Evolutionary conservation across 208 protist genomes (phyloP), one percentile per base, ranked within the genome.

Genomic region (Acanthamoeba healyi): DNA sequence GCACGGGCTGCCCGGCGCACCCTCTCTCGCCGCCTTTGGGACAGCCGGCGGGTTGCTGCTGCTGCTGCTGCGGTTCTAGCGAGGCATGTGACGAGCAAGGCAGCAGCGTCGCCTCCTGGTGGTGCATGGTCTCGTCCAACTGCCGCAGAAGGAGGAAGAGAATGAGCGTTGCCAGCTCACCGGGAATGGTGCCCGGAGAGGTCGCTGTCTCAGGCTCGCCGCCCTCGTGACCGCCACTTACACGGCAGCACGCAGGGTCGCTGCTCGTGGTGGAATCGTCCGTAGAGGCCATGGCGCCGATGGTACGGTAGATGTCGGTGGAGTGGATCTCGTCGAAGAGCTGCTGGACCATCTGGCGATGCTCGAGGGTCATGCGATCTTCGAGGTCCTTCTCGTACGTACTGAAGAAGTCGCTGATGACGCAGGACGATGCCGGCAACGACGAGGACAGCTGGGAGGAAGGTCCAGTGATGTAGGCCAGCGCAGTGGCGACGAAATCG

Each of bases 251-350:
- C 6, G 70, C 36, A 12, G n/a, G 38, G n/a, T n/a, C n/a, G n/a
- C n/a, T n/a, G n/a, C n/a, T n/a, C n/a, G n/a, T n/a, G 5, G 34
- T 4, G 42, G 29, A 10, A 12, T 19, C 36, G 70, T 38, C 70
- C 32, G 9, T 19, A 9, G 12, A 12, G 17, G 70, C 70, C 7
- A 32, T 44, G 70, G 70, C 9, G 29, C 38, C 4, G 36, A 79
- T 10, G 24, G 70, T 32, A 4, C 70, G 70, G 32, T 79, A 79
- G 70, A 79, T 24, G 70, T 44, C 36, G 34, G 70, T 79, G 24
- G 70, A 29, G 70, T 79, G 38, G 24, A 79, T 38, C 36, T 79
- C 70, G 34, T 46, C 70, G 32, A 79, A 79, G 70, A 79, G 70
- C 10, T 42, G 5, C 12, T 24, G 36, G 10, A 79, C 38, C 70